phyloP scores from a whole-genome alignment of 345 rosid genomes.

The Corchorus olitorius region DNA sequence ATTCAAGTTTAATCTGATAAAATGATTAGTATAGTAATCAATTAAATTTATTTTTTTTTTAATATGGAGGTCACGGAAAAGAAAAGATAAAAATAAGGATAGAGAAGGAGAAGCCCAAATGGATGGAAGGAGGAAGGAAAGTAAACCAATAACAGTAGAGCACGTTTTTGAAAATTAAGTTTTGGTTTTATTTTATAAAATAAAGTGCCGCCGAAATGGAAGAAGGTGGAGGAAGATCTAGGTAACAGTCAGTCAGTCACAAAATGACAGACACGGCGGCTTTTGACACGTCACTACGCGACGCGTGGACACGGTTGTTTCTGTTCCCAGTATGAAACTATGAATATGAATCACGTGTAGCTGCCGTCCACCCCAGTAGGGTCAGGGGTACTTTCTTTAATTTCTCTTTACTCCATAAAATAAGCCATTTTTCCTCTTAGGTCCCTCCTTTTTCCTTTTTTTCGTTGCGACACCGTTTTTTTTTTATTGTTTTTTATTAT shows the following conservation, averaged over 20 bases:
- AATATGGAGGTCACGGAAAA: background rate
- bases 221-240: background rate
- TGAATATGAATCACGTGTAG: constrained; percentile 1
- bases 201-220: constrained; percentile 10
- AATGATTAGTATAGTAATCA: too few relatives aligned
- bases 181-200: background rate
- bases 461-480: background rate
- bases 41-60: background rate
- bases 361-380: background rate
- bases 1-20: too few relatives aligned
- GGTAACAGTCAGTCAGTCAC: background rate
- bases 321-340: too few relatives aligned
- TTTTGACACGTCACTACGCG: background rate
- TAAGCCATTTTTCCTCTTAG: background rate
- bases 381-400: background rate
- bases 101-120: too few relatives aligned
- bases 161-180: background rate
- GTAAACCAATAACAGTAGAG: background rate
- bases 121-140: background rate
- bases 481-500: background rate
- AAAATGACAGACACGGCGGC: constrained; percentile 14
- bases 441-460: background rate
- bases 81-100: too few relatives aligned
- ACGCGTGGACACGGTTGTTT: constrained; percentile 1
- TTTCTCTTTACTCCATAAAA: background rate